Evolutionary conservation across 169 alveolate species (phyloP), one percentile per base, ranked within the genome.

Genomic region (Eimeria tenella): DNA sequence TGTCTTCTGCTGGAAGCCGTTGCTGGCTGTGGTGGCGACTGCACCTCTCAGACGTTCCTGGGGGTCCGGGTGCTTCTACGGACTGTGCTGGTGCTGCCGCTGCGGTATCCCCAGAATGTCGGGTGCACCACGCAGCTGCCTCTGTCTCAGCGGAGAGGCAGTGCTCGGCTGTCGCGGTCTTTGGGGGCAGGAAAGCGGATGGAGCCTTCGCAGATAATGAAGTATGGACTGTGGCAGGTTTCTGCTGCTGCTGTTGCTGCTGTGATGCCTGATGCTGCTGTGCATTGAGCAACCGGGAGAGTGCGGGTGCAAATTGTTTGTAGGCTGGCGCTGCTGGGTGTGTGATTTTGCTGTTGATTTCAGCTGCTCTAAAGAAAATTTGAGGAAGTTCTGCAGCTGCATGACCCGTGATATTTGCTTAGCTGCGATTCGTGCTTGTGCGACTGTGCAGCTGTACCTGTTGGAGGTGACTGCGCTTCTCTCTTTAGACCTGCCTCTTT

Each of bases 21-120:
- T 25, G 63, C 65, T 83, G 91, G 91, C 79, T 83, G 63, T 83
- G 91, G 91, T 83, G 91, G 91, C 75, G 91, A 58, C 56, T 83
- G 75, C 91, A 19, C 3, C 62, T 83, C 8, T 56, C 60, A 3
- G 63, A 6, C 52, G 63, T 25, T 2, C 79, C 91, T 6, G 42
- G 91, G 49, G 77, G 79, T 0, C 79, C 62, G 23, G 91, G 77
- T 4, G 4, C 73, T 62, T 5, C 77, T 31, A 62, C 65, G 10
- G 63, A 60, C 31, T 75, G 60, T 25, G 79, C 91, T 62, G 25
- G 79, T 60, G 81, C 81, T 62, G n/a, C 91, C 15, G 50, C 62
- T 62, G 91, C 52, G 60, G 79, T 9, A 25, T 58, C 91, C 5
- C 91, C 91, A 42, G 91, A 83, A 62, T 23, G 15, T 3, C 91